Evolutionary conservation across 352 stramenopile species (phyloP).

Genomic region (Globisporangium emineosum): DNA sequence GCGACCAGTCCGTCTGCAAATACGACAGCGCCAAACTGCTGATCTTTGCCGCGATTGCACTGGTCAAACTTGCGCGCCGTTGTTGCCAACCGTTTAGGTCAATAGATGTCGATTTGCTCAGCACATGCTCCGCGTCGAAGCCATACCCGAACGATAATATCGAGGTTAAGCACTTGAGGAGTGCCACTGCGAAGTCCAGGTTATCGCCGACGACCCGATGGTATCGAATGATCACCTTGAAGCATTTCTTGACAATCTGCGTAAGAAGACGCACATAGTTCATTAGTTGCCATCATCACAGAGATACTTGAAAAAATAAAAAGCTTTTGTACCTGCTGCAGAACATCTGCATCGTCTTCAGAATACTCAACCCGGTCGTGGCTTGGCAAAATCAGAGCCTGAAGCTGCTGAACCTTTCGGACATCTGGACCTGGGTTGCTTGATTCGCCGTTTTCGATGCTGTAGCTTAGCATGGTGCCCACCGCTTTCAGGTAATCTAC

Average conservation of each 20-base stretch:
- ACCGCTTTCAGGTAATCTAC: constrained; percentile 21
- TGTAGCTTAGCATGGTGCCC: constrained; percentile 9
- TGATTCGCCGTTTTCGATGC: constrained; percentile 4
- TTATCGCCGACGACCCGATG: constrained; percentile 21
- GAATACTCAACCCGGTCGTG: constrained; percentile 11
- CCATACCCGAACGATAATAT: constrained; percentile 23
- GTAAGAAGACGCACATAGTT: background rate
- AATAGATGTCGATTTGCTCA: constrained; percentile 17
- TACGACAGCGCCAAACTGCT: constrained; percentile 32
- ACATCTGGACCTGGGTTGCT: background rate
- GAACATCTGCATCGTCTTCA: background rate
- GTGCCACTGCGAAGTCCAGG: constrained; percentile 21
- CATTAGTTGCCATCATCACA: background rate
- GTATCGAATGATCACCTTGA: constrained; percentile 25
- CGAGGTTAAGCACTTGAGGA: constrained; percentile 25
- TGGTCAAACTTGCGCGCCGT: constrained; percentile 13
- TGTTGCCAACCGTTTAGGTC: constrained; percentile 16
- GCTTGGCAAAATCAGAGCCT: constrained; percentile 18
- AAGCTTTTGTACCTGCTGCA: constrained; percentile 16
- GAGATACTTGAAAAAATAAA: background rate
- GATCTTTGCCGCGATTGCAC: constrained; percentile 31
- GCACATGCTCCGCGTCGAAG: constrained; percentile 20
- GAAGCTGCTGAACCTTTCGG: constrained; percentile 17
- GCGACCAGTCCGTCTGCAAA: constrained; percentile 45
- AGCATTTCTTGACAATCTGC: constrained; percentile 28